Percentiles rank a stretch among this genome's conserved stretches.
Evolutionary conservation across 345 rosid genomes (phyloP).

Genomic region (sweet orange (Citrus sinensis)): DNA sequence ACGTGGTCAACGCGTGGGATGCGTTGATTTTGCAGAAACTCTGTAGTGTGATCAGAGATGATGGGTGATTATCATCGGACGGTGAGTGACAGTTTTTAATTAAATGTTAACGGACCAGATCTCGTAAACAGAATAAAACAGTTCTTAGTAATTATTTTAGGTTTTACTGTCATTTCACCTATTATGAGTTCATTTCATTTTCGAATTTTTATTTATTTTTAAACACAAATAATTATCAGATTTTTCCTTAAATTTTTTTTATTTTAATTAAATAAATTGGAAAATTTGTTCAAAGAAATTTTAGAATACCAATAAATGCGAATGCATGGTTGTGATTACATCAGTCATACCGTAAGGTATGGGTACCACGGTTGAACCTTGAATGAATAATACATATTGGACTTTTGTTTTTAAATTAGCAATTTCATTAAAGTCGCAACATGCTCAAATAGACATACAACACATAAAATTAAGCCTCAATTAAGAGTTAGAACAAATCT

Average conservation of each 20-base stretch:
- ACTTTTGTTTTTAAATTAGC: no score
- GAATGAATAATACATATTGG: no score
- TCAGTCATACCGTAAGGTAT: no score
- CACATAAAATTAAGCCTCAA: no score
- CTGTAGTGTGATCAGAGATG: not conserved
- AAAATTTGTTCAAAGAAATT: no score
- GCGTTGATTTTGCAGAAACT: conserved; percentile 12
- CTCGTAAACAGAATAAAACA: not conserved
- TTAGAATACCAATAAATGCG: no score
- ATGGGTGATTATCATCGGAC: not conserved
- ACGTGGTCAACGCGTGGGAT: conserved; percentile 1
- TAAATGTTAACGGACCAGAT: not conserved
- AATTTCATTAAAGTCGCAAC: no score
- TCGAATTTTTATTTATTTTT: not conserved
- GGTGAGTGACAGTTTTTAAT: not conserved
- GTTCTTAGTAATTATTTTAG: not conserved
- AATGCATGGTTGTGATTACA: no score
- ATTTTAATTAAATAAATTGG: not conserved
- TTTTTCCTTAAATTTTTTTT: not conserved
- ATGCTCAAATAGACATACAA: no score
- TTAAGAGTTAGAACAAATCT: no score
- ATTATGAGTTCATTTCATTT: not conserved
- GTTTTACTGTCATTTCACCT: not conserved
- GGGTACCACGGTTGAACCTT: no score
- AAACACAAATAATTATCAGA: not conserved